Evolutionary conservation across 805 yeast genomes (phyloP).

Genomic region (Nakazawaea wickerhamii): DNA sequence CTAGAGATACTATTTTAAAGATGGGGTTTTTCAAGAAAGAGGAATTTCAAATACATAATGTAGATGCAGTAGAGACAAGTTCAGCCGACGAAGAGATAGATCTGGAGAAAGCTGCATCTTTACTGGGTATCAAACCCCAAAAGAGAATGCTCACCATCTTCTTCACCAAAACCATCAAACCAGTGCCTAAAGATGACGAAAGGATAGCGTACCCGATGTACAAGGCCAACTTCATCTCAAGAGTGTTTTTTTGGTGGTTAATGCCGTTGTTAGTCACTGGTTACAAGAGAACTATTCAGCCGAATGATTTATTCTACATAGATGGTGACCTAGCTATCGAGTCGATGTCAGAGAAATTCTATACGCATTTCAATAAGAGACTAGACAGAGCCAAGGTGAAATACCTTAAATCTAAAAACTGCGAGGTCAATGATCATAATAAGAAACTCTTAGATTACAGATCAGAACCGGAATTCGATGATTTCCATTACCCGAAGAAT

Average conservation of each 20-base stretch:
- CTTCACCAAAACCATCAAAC: slow-evolving; percentile 44
- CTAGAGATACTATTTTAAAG: too few relatives aligned
- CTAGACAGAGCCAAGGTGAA: slow-evolving; percentile 24
- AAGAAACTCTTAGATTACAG: slow-evolving; percentile 20
- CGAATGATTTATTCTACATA: slow-evolving; percentile 52
- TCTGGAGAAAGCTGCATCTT: neutral
- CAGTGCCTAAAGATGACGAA: slow-evolving; percentile 46
- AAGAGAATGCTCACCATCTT: slow-evolving; percentile 46
- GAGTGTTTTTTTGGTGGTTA: slow-evolving; percentile 63
- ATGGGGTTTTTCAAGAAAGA: slow-evolving; percentile 1
- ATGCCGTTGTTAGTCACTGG: slow-evolving; percentile 59
- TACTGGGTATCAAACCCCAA: slow-evolving; percentile 25
- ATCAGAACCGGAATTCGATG: slow-evolving; percentile 20
- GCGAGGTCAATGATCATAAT: slow-evolving; percentile 8
- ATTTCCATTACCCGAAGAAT: slow-evolving; percentile 20
- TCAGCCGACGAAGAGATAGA: neutral
- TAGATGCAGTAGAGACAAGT: neutral
- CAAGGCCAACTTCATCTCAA: slow-evolving; percentile 33
- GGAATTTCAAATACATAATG: neutral
- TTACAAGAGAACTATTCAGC: slow-evolving; percentile 64
- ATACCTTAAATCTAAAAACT: slow-evolving; percentile 26
- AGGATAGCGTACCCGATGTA: slow-evolving; percentile 45
- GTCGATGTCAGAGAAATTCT: slow-evolving; percentile 33
- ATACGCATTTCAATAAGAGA: slow-evolving; percentile 26
- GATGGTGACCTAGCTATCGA: slow-evolving; percentile 39